phyloP scores from a whole-genome alignment of 2,329 filamentous ascomycete genomes.

The Elsinoe ampelina region DNA sequence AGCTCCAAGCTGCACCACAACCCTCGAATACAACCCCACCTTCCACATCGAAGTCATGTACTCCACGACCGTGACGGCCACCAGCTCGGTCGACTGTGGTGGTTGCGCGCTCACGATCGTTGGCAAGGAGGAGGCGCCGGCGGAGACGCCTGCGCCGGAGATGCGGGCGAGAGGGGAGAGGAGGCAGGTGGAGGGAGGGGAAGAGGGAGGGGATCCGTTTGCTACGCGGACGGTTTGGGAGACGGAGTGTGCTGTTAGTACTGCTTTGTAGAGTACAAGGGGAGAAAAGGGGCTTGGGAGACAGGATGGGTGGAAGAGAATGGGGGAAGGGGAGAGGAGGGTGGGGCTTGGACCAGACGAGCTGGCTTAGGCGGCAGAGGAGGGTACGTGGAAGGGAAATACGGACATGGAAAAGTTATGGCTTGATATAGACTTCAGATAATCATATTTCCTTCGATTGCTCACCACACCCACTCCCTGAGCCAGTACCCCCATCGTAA shows the following conservation, averaged over 20 bases:
- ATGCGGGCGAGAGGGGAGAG: neutral
- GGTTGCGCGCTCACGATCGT: conserved; percentile 6
- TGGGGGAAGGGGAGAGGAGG: too few relatives aligned
- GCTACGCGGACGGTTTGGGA: neutral
- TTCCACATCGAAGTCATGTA: conserved; percentile 7
- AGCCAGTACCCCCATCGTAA: neutral
- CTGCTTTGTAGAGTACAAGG: neutral
- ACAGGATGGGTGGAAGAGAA: too few relatives aligned
- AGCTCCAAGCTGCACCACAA: conserved; percentile 11
- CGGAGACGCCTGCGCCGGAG: neutral
- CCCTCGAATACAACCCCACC: neutral
- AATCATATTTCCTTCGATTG: neutral
- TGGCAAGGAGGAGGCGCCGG: neutral
- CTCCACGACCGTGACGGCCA: neutral
- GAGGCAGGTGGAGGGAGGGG: neutral
- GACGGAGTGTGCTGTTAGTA: neutral
- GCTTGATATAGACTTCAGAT: too few relatives aligned
- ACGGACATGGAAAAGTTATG: too few relatives aligned
- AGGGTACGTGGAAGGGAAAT: too few relatives aligned
- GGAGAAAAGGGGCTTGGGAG: neutral
- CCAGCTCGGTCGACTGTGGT: conserved; percentile 1
- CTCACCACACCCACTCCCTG: neutral
- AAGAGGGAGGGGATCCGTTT: neutral
- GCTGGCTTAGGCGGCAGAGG: neutral
- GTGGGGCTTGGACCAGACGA: neutral